Evolutionary conservation across 2,329 filamentous ascomycete genomes (phyloP).

Genomic region (Cercospora nicotianae): DNA sequence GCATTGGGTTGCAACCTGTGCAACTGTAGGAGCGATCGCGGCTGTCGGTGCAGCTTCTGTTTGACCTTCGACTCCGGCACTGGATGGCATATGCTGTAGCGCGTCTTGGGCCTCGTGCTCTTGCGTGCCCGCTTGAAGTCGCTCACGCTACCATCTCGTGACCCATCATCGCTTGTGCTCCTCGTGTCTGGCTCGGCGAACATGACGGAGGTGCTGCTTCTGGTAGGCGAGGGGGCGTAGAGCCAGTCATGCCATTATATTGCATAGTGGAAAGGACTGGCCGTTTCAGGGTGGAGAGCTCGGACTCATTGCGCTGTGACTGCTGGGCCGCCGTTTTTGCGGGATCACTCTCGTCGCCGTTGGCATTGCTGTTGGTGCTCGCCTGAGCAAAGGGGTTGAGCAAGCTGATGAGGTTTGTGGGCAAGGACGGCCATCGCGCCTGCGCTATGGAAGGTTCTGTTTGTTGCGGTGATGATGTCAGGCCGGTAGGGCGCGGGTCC

Average conservation of each 20-base stretch:
- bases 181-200: slow-evolving; percentile 38
- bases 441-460: slow-evolving; percentile 20
- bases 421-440: slow-evolving; percentile 35
- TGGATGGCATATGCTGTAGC: slow-evolving; percentile 68
- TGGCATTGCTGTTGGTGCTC: slow-evolving; percentile 13
- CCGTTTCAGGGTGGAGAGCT: slow-evolving; percentile 12
- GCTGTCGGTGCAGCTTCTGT: slow-evolving; percentile 65
- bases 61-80: slow-evolving; percentile 57
- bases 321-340: background rate
- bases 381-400: slow-evolving; percentile 34
- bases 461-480: slow-evolving; percentile 13
- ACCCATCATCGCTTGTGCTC: slow-evolving; percentile 34
- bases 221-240: slow-evolving; percentile 31
- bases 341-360: background rate
- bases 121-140: slow-evolving; percentile 31
- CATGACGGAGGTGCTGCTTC: slow-evolving; percentile 35
- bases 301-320: background rate
- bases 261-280: slow-evolving; percentile 28
- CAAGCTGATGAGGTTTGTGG: slow-evolving; percentile 31
- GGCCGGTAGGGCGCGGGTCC: background rate
- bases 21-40: slow-evolving; percentile 69
- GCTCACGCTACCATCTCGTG: slow-evolving; percentile 37
- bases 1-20: slow-evolving; percentile 63
- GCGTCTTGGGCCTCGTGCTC: slow-evolving; percentile 55
- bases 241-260: slow-evolving; percentile 10